Evolutionary conservation across 495 filamentous ascomycete species (phyloP), one percentile per base, ranked within the genome.

Genomic region (Apiosordaria backusii): DNA sequence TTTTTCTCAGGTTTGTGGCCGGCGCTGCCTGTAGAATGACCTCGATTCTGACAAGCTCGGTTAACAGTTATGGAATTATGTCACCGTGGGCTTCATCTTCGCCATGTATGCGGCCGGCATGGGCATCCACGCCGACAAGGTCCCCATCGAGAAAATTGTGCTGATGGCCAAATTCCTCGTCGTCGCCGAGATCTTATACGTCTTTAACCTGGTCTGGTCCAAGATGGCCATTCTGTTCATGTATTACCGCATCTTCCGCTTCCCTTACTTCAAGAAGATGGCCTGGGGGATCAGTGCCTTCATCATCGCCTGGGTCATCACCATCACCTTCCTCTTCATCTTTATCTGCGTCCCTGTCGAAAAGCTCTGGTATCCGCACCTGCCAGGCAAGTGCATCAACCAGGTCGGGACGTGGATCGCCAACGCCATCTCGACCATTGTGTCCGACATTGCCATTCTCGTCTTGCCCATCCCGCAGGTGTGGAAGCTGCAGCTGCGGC

Each of bases 361-460:
- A 26, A 66, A 66, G 50, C 50, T 66, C 4, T 66, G 64, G 64
- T 66, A 66, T 57, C 64, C 64, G 7, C 57, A 66, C 21, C 50
- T 66, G 7, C 64, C 64, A 1, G 64, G 64, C n/a, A 57, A 53
- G 45, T 66, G 64, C 50, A 66, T 66, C 27, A 58, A 66, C 19
- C 64, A 66, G 29, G 64, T 66, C 50, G 64, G 64, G 18, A 66
- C 64, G 5, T 66, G 64, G 64, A 66, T 66, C 27, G 64, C 64
- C 58, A 66, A 66, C 50, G 64, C 64, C 7, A 58, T 58, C 4
- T 61, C 57, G 24, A 66, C 64, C 25, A 66, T 66, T 26, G 40
- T 66, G 2, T 55, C 64, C 24, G 64, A 66, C 50, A 50, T 66
- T 2, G 64, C 27, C 64, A 66, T 66, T 22, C 50, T 66, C 23